Percentiles rank a stretch among this genome's conserved stretches.
Conservation (phyloP, 2,329 filamentous ascomycete species). For the Coniochaeta ligniaria region DNA sequence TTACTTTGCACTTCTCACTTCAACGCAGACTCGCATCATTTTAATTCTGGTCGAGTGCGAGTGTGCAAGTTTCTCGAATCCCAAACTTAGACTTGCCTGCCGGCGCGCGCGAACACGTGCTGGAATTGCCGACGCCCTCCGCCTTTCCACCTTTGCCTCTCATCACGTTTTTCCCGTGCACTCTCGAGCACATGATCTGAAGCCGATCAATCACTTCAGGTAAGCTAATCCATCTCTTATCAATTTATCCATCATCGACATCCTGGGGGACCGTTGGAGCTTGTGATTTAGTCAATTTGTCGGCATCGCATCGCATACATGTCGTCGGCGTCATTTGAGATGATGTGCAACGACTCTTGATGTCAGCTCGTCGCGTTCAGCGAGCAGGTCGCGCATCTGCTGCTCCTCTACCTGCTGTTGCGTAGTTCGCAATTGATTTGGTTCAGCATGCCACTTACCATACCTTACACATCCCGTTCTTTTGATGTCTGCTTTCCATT, state of each 20-base stretch:
- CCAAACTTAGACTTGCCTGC: background rate
- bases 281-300: background rate
- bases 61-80: background rate
- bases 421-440: background rate
- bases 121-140: background rate
- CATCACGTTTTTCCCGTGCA: slow-evolving; percentile 5
- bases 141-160: background rate
- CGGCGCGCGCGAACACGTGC: slow-evolving; percentile 4
- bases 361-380: background rate
- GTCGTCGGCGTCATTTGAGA: background rate
- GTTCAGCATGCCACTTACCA: background rate
- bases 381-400: background rate
- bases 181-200: slow-evolving; percentile 6
- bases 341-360: background rate
- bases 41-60: background rate
- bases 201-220: background rate
- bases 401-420: background rate
- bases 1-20: background rate
- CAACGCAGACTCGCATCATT: background rate
- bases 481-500: background rate
- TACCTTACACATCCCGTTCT: background rate
- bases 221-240: background rate
- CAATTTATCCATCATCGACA: background rate
- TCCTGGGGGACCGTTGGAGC: background rate
- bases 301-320: background rate